These are phyloP conservation scores for Dinochytrium kinnereticum DNA, from an alignment of 371 early-diverging fungal genomes.

Conservation along the genomic window DNA sequence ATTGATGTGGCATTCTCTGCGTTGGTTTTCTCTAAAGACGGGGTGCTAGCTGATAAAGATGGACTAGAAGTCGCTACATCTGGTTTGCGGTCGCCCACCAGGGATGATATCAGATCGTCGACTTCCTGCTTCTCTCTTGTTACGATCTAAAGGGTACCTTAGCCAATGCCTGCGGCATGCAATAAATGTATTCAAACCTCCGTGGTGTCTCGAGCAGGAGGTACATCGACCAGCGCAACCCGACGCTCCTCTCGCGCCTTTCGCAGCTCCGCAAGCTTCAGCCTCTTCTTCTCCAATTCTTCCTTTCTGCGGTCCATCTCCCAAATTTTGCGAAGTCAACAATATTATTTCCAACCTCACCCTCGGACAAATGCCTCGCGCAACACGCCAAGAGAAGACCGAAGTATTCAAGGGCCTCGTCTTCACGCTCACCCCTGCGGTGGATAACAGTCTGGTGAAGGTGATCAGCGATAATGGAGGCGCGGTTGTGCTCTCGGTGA, in stretches of 20 bases:
- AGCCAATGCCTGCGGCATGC: not conserved
- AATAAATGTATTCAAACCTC: slow-evolving; percentile 3
- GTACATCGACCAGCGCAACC: slow-evolving; percentile 41
- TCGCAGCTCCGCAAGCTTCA: slow-evolving; percentile 87
- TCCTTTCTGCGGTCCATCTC: slow-evolving; percentile 47
- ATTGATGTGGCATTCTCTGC: not conserved
- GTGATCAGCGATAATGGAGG: slow-evolving; percentile 17
- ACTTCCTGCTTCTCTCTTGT: slow-evolving; percentile 55
- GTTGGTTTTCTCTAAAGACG: not conserved
- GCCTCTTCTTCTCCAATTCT: slow-evolving; percentile 89
- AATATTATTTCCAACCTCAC: no score
- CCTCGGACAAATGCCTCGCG: not conserved
- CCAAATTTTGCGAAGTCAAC: not conserved
- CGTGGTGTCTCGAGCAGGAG: not conserved
- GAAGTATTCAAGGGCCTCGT: slow-evolving; percentile 17
- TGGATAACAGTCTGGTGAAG: not conserved
- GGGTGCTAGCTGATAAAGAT: not conserved
- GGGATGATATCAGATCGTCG: slow-evolving; percentile 80
- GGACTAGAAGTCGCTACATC: not conserved
- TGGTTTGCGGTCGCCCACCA: slow-evolving; percentile 71
- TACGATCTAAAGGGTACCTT: slow-evolving; percentile 1
- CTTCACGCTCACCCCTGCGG: slow-evolving; percentile 22
- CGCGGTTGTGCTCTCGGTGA: slow-evolving; percentile 16
- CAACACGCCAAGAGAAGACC: not conserved
- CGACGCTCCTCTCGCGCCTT: slow-evolving; percentile 82